Evolutionary conservation across 305 asterid species (phyloP).

Genomic region (Andrographis paniculata): DNA sequence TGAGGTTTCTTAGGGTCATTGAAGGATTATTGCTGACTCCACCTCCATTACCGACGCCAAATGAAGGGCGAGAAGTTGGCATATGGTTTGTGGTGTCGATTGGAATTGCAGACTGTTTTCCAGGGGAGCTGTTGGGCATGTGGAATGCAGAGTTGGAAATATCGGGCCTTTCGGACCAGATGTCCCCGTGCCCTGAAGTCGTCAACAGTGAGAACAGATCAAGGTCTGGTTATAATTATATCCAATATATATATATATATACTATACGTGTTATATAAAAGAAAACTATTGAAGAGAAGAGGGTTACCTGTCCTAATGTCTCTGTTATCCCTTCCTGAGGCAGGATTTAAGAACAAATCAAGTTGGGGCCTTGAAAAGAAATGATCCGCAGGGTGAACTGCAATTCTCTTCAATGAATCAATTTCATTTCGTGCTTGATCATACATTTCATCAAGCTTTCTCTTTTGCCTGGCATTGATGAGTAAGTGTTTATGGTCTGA

Average conservation of each 20-base stretch:
- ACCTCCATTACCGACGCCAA: no score
- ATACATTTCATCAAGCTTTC: constrained; percentile 93
- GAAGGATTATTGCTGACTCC: constrained; percentile 50
- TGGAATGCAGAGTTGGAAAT: constrained; percentile 44
- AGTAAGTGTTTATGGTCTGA: no score
- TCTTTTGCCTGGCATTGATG: constrained; percentile 46
- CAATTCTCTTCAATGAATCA: constrained; percentile 63
- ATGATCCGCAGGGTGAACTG: constrained; percentile 65
- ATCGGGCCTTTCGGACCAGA: constrained; percentile 63
- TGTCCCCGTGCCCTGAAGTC: constrained; percentile 97
- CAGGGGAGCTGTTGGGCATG: constrained; percentile 42
- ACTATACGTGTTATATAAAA: no score
- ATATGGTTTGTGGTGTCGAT: constrained; percentile 40
- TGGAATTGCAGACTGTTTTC: constrained; percentile 31
- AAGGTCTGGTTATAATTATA: no score
- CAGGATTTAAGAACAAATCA: constrained; percentile 65
- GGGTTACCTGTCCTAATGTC: constrained; percentile 64
- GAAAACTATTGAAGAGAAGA: constrained; percentile 22
- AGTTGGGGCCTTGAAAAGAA: constrained; percentile 60
- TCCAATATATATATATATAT: no score
- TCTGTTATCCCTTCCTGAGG: constrained; percentile 53
- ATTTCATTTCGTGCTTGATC: constrained; percentile 77
- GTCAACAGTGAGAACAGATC: constrained; percentile 84
- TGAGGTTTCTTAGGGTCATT: constrained; percentile 53
- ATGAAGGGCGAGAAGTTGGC: constrained; percentile 31